Evolutionary conservation across 2,329 filamentous ascomycete species (phyloP).

Genomic region (Colletotrichum australisinense): DNA sequence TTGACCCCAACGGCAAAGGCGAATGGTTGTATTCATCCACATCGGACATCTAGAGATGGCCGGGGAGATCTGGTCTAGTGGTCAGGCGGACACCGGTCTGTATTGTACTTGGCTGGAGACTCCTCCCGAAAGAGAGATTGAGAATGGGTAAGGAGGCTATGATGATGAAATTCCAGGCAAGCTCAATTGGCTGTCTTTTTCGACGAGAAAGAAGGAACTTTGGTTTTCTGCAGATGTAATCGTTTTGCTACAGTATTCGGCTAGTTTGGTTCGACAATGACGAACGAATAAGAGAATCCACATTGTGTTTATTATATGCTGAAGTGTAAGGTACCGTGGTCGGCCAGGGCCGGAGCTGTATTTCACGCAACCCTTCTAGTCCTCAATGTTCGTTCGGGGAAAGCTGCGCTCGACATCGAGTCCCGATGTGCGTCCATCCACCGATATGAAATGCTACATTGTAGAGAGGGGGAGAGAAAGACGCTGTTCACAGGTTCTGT

Average conservation of each 20-base stretch:
- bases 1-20: slow-evolving; percentile 28
- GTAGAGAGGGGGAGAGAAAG: background rate
- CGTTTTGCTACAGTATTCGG: slow-evolving; percentile 20
- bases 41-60: slow-evolving; percentile 16
- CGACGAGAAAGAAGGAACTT: background rate
- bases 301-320: slow-evolving; percentile 13
- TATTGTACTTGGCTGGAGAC: background rate
- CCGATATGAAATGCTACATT: background rate
- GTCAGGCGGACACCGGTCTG: background rate
- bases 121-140: background rate
- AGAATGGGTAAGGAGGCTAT: slow-evolving; percentile 16
- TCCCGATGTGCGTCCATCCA: background rate
- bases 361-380: background rate
- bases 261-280: slow-evolving; percentile 7
- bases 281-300: slow-evolving; percentile 30
- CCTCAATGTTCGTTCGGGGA: background rate
- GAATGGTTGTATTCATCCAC: slow-evolving; percentile 30
- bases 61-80: background rate
- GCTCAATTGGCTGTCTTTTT: background rate
- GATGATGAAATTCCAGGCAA: slow-evolving; percentile 18
- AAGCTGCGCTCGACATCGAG: background rate
- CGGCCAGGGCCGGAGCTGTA: background rate
- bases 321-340: background rate
- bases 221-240: slow-evolving; percentile 14
- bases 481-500: background rate